phyloP scores from a whole-genome alignment of 352 stramenopile genomes.

The Peronospora destructor region DNA sequence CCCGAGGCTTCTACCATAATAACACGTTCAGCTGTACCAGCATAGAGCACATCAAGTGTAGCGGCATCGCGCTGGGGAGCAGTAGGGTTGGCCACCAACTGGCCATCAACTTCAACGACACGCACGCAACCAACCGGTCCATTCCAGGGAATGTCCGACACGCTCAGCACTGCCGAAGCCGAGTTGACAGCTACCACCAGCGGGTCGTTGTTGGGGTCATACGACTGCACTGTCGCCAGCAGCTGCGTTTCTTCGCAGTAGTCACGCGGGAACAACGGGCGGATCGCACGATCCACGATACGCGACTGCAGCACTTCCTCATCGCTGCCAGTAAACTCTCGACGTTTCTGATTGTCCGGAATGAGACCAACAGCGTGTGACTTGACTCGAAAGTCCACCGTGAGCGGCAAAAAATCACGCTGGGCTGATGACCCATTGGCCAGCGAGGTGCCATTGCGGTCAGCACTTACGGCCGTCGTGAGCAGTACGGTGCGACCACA shows the following conservation, averaged over 20 bases:
- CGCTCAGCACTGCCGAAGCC: slow-evolving; percentile 74
- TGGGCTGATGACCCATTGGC: slow-evolving; percentile 5
- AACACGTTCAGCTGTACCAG: slow-evolving; percentile 59
- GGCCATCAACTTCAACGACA: slow-evolving; percentile 74
- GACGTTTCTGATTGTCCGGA: slow-evolving; percentile 77
- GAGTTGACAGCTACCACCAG: slow-evolving; percentile 87
- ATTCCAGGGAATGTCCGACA: slow-evolving; percentile 86
- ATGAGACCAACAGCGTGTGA: slow-evolving; percentile 83
- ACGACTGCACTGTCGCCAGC: slow-evolving; percentile 83
- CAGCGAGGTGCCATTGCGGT: slow-evolving; percentile 33
- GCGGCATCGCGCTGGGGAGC: slow-evolving; percentile 54
- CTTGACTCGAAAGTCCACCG: slow-evolving; percentile 92
- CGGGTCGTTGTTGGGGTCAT: slow-evolving; percentile 79
- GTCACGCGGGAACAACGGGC: slow-evolving; percentile 91
- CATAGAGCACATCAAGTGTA: slow-evolving; percentile 83
- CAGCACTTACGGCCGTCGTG: slow-evolving; percentile 71
- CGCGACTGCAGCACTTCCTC: slow-evolving; percentile 94
- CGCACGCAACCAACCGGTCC: slow-evolving; percentile 87
- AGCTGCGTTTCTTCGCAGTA: slow-evolving; percentile 95
- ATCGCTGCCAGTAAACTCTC: slow-evolving; percentile 88
- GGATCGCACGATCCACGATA: slow-evolving; percentile 93
- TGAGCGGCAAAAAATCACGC: slow-evolving; percentile 86
- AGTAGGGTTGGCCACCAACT: slow-evolving; percentile 91
- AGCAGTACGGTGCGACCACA: slow-evolving; percentile 84
- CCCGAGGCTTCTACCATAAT: slow-evolving; percentile 88